A percentile compares a stretch with the other conserved stretches of the same genome.
Evolutionary conservation across 1,284 basidiomycete species (phyloP).

Genomic region (Cryptococcus hybrid): DNA sequence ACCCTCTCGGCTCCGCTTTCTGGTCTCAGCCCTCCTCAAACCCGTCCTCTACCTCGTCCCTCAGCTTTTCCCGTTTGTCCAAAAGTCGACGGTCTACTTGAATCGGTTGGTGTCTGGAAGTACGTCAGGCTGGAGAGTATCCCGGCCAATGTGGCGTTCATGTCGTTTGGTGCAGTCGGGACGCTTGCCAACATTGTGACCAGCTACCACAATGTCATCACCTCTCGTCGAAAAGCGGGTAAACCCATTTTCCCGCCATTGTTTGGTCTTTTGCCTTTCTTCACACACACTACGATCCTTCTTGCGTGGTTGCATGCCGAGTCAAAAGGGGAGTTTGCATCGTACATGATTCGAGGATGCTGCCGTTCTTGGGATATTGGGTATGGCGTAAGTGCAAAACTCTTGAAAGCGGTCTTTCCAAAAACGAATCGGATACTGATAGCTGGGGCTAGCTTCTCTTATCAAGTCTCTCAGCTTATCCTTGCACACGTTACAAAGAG

Average conservation of each 20-base stretch:
- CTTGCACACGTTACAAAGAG: constrained; percentile 85
- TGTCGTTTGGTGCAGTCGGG: constrained; percentile 74
- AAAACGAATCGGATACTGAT: no score
- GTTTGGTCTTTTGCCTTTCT: constrained; percentile 74
- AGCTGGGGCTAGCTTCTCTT: constrained; percentile 46
- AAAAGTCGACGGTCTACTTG: constrained; percentile 28
- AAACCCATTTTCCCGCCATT: constrained; percentile 60
- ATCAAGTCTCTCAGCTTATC: constrained; percentile 83
- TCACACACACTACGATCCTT: constrained; percentile 66
- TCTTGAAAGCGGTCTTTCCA: not conserved
- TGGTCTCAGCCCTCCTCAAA: constrained; percentile 57
- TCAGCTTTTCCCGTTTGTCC: constrained; percentile 16
- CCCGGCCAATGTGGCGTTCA: constrained; percentile 81
- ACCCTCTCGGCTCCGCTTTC: constrained; percentile 65
- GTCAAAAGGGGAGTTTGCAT: constrained; percentile 55
- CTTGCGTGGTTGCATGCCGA: constrained; percentile 71
- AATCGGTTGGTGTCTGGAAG: constrained; percentile 19
- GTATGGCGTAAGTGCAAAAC: constrained; percentile 56
- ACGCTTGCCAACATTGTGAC: constrained; percentile 78
- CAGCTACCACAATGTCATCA: constrained; percentile 73
- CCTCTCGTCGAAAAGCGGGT: constrained; percentile 53
- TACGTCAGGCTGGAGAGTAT: constrained; percentile 54
- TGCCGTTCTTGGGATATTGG: constrained; percentile 89
- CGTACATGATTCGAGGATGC: constrained; percentile 60
- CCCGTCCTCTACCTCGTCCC: constrained; percentile 29